phyloP scores from a whole-genome alignment of 495 filamentous ascomycete species.

The Tuber borchii region DNA sequence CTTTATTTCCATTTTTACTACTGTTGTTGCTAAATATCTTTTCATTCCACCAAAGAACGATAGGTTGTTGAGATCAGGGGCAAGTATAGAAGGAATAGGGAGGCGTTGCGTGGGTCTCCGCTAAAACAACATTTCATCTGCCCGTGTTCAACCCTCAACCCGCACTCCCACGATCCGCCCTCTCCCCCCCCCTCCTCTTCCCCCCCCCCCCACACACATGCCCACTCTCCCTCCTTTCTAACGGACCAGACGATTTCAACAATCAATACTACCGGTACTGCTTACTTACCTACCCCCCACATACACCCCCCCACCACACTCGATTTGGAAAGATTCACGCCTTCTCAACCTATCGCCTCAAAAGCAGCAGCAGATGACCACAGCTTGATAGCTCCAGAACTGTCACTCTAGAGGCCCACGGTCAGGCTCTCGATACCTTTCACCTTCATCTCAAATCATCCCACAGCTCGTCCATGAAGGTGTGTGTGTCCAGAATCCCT shows the following conservation, averaged over 20 bases:
- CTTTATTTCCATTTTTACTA: constrained; percentile 15
- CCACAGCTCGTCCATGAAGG: constrained; percentile 41
- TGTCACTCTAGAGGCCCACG: constrained; percentile 36
- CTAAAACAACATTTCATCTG: constrained; percentile 2
- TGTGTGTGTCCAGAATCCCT: constrained; percentile 28
- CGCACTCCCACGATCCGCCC: not conserved
- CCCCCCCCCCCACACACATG: not conserved
- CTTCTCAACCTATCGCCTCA: constrained; percentile 9
- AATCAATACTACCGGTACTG: not conserved
- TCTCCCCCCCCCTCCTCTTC: not conserved
- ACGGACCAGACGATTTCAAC: not conserved
- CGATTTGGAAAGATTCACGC: not conserved
- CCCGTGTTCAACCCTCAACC: constrained; percentile 6
- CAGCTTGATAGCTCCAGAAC: constrained; percentile 32
- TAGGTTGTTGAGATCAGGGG: not conserved
- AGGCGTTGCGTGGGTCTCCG: not conserved
- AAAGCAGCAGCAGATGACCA: constrained; percentile 37
- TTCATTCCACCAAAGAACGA: constrained; percentile 6
- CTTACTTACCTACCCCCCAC: not conserved
- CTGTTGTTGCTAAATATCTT: constrained; percentile 14
- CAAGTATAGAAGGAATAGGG: not conserved
- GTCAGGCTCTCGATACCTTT: constrained; percentile 29
- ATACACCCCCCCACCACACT: constrained; percentile 7
- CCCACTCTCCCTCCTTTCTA: constrained; percentile 5
- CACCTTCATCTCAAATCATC: constrained; percentile 22